Evolutionary conservation across 2,329 filamentous ascomycete genomes (phyloP).

Genomic region (Pseudocercospora crystallina): DNA sequence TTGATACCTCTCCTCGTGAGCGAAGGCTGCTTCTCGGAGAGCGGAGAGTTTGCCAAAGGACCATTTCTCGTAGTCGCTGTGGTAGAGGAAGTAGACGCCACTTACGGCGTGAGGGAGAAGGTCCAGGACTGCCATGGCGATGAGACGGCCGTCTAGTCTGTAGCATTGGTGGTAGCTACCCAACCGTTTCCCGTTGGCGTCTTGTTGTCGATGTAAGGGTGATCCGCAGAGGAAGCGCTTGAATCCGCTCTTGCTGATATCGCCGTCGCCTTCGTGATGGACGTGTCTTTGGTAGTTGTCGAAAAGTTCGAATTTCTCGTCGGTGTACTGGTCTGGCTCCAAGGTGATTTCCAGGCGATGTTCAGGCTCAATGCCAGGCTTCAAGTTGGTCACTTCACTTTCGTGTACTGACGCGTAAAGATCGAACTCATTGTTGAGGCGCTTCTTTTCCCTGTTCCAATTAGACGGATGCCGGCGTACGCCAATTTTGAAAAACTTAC

Average conservation of each 20-base stretch:
- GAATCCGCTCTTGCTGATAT: constrained; percentile 64
- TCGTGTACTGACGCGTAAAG: constrained; percentile 68
- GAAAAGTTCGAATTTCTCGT: constrained; percentile 73
- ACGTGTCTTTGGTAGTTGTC: constrained; percentile 73
- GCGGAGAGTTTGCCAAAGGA: constrained; percentile 75
- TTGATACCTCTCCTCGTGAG: constrained; percentile 66
- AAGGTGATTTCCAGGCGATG: constrained; percentile 69
- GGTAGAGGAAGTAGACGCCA: constrained; percentile 80
- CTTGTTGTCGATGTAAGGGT: constrained; percentile 55
- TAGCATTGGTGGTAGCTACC: constrained; percentile 77
- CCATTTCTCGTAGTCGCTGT: constrained; percentile 69
- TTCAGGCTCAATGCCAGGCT: constrained; percentile 54
- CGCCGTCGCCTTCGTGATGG: constrained; percentile 63
- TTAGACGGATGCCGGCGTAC: not conserved
- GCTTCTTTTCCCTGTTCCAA: constrained; percentile 54
- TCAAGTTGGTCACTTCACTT: constrained; percentile 58
- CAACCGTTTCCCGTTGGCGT: constrained; percentile 54
- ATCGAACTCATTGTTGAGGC: constrained; percentile 66
- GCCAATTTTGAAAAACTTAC: constrained; percentile 39
- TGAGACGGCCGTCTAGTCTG: constrained; percentile 69
- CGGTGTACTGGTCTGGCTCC: constrained; percentile 68
- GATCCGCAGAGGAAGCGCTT: constrained; percentile 72
- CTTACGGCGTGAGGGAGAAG: constrained; percentile 75
- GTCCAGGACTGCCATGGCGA: constrained; percentile 76
- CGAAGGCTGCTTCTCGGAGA: constrained; percentile 69